phyloP scores from a whole-genome alignment of 2,329 filamentous ascomycete species.

The Proliferodiscus dingleyae region DNA sequence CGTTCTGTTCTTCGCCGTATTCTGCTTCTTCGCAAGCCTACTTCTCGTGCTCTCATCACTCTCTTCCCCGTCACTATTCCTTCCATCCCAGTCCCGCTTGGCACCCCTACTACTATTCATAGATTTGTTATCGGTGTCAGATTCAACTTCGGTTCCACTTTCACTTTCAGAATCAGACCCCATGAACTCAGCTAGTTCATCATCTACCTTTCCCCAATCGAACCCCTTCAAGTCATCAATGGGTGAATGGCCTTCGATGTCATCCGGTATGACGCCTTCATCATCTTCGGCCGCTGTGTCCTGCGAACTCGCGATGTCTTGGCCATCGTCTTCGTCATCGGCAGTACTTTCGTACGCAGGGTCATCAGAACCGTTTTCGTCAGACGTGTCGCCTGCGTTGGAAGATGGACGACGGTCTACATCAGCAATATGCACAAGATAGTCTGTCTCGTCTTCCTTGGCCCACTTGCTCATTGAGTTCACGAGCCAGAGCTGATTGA shows the following conservation, averaged over 20 bases:
- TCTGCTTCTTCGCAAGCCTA: constrained; percentile 47
- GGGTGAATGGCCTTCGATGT: constrained; percentile 46
- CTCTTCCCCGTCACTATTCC: constrained; percentile 38
- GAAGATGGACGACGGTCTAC: constrained; percentile 43
- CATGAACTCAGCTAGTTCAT: constrained; percentile 73
- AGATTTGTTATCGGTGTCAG: constrained; percentile 20
- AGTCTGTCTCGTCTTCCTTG: constrained; percentile 67
- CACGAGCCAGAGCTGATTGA: constrained; percentile 84
- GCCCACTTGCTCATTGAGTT: constrained; percentile 83
- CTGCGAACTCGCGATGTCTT: constrained; percentile 25
- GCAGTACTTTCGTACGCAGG: constrained; percentile 1
- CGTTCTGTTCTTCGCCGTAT: constrained; percentile 41
- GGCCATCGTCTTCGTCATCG: constrained; percentile 31
- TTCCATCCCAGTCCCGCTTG: constrained; percentile 32
- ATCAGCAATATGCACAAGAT: too few species aligned
- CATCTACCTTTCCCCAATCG: constrained; percentile 60
- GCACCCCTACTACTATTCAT: constrained; percentile 16
- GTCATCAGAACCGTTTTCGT: constrained; percentile 36
- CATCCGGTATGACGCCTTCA: constrained; percentile 45
- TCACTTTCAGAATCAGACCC: constrained; percentile 49
- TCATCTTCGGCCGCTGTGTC: constrained; percentile 37
- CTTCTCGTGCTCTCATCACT: constrained; percentile 27
- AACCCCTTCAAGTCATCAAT: constrained; percentile 54
- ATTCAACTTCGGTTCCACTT: constrained; percentile 34
- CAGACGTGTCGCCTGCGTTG: constrained; percentile 36